These are phyloP conservation scores for Oryza glaberrima DNA, from an alignment of 176 grass and related monocot genomes.

Conservation along the genomic window DNA sequence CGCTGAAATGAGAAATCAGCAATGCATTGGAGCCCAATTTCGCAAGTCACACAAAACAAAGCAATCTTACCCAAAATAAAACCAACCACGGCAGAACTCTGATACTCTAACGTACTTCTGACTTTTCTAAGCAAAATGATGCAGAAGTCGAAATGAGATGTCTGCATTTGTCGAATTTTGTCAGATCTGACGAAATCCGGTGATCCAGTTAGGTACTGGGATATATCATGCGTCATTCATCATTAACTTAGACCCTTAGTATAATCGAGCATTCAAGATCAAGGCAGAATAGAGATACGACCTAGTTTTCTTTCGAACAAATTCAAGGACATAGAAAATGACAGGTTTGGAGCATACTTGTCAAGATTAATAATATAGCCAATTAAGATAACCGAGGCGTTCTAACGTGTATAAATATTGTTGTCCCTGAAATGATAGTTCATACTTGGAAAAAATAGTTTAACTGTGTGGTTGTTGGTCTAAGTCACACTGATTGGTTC, in stretches of 20 bases:
- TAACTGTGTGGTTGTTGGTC: neutral
- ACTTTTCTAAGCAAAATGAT: no score
- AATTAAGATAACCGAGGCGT: neutral
- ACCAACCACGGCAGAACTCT: no score
- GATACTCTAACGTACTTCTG: no score
- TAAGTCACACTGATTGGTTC: neutral
- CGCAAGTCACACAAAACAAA: no score
- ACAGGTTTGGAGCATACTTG: neutral
- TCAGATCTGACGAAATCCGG: no score
- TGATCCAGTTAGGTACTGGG: no score
- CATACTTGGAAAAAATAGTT: neutral
- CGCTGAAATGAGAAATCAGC: no score
- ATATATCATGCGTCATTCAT: neutral
- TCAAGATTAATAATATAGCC: neutral
- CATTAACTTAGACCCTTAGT: neutral
- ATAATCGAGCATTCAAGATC: neutral
- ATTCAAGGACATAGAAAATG: neutral
- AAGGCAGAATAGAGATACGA: neutral
- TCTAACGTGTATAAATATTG: neutral
- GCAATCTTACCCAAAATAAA: no score
- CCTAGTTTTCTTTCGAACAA: neutral
- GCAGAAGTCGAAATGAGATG: no score
- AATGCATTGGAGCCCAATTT: no score
- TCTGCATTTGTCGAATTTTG: no score
- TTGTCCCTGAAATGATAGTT: neutral